A percentile compares a stretch with the other conserved stretches of the same genome.
Evolutionary conservation across 2,329 filamentous ascomycete genomes (phyloP).

Genomic region (Scopulariopsis brevicaulis): DNA sequence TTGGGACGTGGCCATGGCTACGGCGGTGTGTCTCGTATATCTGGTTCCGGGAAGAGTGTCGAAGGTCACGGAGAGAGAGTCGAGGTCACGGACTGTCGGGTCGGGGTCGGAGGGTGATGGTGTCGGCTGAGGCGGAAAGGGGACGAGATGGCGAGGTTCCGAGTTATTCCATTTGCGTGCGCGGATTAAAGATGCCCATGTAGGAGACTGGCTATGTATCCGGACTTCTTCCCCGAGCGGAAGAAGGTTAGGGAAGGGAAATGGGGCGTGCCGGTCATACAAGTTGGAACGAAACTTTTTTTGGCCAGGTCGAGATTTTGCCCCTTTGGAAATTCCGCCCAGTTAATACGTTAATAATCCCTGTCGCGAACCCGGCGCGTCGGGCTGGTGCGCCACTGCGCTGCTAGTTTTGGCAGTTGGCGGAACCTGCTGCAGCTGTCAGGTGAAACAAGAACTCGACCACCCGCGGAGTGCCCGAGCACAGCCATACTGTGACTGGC

Average conservation of each 20-base stretch:
- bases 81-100: too few species aligned
- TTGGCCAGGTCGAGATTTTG: not conserved
- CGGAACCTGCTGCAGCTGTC: too few species aligned
- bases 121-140: not conserved
- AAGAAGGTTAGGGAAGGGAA: not conserved
- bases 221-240: not conserved
- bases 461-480: too few species aligned
- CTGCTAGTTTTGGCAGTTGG: not conserved
- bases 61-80: not conserved
- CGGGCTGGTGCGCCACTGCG: not conserved
- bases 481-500: too few species aligned
- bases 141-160: not conserved
- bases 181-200: not conserved
- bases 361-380: not conserved
- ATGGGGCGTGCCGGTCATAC: not conserved
- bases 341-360: not conserved
- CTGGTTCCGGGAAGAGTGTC: not conserved
- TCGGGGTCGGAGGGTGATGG: too few species aligned
- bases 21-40: not conserved
- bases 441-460: too few species aligned
- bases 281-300: not conserved
- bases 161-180: not conserved
- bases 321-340: not conserved
- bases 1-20: conserved; percentile 5
- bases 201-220: not conserved